phyloP scores from a whole-genome alignment of 2,329 filamentous ascomycete genomes.

The Nemania sp. region DNA sequence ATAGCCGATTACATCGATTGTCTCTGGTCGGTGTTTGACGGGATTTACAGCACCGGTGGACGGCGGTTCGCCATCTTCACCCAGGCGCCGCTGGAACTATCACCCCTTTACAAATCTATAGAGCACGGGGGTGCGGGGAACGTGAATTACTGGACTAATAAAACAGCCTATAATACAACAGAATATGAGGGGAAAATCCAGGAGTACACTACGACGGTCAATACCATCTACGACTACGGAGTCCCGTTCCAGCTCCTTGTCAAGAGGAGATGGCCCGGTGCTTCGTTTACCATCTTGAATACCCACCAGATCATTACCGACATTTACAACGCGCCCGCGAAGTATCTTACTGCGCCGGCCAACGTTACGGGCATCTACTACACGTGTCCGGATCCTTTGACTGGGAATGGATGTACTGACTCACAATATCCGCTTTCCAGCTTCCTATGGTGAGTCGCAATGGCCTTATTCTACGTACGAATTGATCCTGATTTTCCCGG shows the following conservation, averaged over 20 bases:
- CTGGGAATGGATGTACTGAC: conserved; percentile 47
- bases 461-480: neutral
- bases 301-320: conserved; percentile 67
- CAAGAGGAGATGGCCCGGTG: conserved; percentile 56
- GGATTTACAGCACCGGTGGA: conserved; percentile 66
- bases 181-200: conserved; percentile 52
- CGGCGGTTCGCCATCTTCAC: conserved; percentile 76
- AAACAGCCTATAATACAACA: conserved; percentile 51
- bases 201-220: conserved; percentile 54
- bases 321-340: conserved; percentile 61
- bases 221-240: conserved; percentile 54
- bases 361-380: conserved; percentile 64
- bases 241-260: conserved; percentile 50
- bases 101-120: conserved; percentile 64
- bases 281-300: conserved; percentile 68
- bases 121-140: conserved; percentile 47
- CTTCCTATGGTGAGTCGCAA: conserved; percentile 63
- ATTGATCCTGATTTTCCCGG: conserved; percentile 1
- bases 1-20: conserved; percentile 66
- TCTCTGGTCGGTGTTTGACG: conserved; percentile 64
- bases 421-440: conserved; percentile 53
- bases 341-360: conserved; percentile 65
- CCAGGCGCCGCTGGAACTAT: conserved; percentile 65
- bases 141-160: conserved; percentile 52
- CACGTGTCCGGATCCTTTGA: conserved; percentile 48